phyloP scores from a whole-genome alignment of 257 asterid genomes.

The Scutellaria minor region DNA sequence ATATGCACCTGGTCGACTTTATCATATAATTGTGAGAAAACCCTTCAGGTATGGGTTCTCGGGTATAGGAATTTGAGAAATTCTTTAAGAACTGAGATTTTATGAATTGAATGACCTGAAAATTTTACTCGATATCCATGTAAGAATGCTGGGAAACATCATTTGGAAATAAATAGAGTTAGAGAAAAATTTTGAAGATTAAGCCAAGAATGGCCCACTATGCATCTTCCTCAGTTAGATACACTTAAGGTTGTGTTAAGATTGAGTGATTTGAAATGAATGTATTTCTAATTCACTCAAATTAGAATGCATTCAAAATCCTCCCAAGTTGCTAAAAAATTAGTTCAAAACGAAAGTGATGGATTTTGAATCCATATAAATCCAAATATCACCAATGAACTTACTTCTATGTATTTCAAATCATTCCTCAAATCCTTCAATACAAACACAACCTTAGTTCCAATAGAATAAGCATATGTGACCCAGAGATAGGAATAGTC shows the following conservation, averaged over 20 bases:
- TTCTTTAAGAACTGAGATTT: background rate
- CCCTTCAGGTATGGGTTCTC: conserved; percentile 76
- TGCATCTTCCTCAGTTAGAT: conserved; percentile 14
- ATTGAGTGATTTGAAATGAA: too few species aligned
- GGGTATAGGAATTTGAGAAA: background rate
- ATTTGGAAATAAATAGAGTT: conserved; percentile 4
- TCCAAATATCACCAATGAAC: too few species aligned
- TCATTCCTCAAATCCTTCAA: too few species aligned
- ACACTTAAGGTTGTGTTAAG: too few species aligned
- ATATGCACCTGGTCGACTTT: conserved; percentile 98
- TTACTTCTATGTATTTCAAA: too few species aligned
- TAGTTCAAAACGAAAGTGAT: too few species aligned
- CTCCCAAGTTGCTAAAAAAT: too few species aligned
- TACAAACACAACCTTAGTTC: background rate
- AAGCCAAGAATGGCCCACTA: background rate
- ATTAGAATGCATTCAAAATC: too few species aligned
- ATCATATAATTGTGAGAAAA: conserved; percentile 86
- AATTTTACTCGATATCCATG: background rate
- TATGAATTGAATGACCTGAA: conserved; percentile 16
- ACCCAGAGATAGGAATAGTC: background rate
- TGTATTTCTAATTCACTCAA: too few species aligned
- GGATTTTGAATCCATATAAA: too few species aligned
- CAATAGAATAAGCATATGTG: background rate
- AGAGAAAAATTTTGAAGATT: background rate
- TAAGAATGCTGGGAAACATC: background rate